A percentile compares a stretch with the other conserved stretches of the same genome.
phyloP scores from a whole-genome alignment of 192 early-diverging fungal species.

The Coemansia biformis region DNA sequence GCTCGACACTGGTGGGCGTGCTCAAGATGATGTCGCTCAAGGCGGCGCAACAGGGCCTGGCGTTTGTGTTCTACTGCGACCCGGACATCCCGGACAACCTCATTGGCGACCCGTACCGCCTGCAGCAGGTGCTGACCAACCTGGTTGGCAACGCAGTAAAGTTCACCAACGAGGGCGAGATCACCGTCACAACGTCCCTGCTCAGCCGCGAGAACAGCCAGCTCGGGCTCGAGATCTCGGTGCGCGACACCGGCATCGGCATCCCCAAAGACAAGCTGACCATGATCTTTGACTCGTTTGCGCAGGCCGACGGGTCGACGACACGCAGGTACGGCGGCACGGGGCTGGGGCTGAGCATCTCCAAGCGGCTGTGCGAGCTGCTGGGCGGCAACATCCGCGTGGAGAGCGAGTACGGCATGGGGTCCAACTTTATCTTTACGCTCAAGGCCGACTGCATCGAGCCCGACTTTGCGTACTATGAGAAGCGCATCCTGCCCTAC shows the following conservation, averaged over 20 bases:
- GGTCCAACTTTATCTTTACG: constrained; percentile 76
- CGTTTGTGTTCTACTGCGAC: constrained; percentile 63
- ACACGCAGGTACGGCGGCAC: constrained; percentile 84
- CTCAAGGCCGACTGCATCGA: constrained; percentile 51
- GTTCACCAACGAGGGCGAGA: constrained; percentile 72
- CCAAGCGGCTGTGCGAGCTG: constrained; percentile 66
- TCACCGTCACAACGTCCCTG: constrained; percentile 56
- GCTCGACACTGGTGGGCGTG: constrained; percentile 58
- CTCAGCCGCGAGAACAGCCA: constrained; percentile 22
- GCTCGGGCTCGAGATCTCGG: constrained; percentile 61
- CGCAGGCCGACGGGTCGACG: constrained; percentile 77
- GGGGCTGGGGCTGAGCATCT: constrained; percentile 80
- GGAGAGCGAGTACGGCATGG: constrained; percentile 63
- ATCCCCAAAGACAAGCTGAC: constrained; percentile 71
- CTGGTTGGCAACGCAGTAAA: constrained; percentile 82
- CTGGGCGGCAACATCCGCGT: constrained; percentile 80
- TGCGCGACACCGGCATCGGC: constrained; percentile 81
- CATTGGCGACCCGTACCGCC: constrained; percentile 67
- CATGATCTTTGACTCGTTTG: constrained; percentile 76
- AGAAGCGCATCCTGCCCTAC: constrained; percentile 54
- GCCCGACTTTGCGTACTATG: constrained; percentile 31
- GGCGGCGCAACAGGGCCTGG: constrained; percentile 68
- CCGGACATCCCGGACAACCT: constrained; percentile 64
- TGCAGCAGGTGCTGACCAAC: constrained; percentile 78
- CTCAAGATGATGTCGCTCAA: constrained; percentile 69